phyloP scores from a whole-genome alignment of 768 basidiomycete species.

The Dictyophora rubrovolvata region DNA sequence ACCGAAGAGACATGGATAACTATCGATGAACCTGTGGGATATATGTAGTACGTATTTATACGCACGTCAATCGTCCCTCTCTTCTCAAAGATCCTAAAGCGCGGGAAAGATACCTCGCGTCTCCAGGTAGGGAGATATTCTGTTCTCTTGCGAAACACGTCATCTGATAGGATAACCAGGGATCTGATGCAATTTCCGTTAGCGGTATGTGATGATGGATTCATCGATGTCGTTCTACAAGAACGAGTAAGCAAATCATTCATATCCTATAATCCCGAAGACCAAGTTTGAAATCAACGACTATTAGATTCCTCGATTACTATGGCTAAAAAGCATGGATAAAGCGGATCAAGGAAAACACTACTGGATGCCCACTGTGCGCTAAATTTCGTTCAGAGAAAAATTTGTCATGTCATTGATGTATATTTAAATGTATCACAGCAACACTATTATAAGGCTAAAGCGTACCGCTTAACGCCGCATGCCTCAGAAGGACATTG shows the following conservation, averaged over 20 bases:
- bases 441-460: conserved; percentile 65
- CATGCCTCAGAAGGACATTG: conserved; percentile 42
- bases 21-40: conserved; percentile 58
- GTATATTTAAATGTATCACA: conserved; percentile 22
- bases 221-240: conserved; percentile 64
- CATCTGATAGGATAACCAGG: conserved; percentile 24
- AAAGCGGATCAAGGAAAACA: conserved; percentile 51
- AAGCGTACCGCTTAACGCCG: conserved; percentile 64
- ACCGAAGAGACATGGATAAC: conserved; percentile 50
- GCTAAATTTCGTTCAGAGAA: conserved; percentile 14
- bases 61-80: not conserved
- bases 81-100: conserved; percentile 9
- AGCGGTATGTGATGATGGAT: conserved; percentile 67
- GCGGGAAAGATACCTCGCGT: conserved; percentile 77
- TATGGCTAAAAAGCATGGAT: conserved; percentile 43
- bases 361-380: conserved; percentile 54
- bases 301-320: conserved; percentile 38
- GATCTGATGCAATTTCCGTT: conserved; percentile 80
- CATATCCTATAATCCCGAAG: not conserved
- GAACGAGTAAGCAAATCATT: conserved; percentile 38
- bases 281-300: not conserved
- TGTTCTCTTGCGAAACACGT: not conserved
- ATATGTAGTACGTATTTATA: conserved; percentile 35
- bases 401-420: not conserved
- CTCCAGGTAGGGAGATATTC: conserved; percentile 33